These are phyloP conservation scores for Viola odorata DNA, from an alignment of 345 rosid species.

Conservation along the genomic window DNA sequence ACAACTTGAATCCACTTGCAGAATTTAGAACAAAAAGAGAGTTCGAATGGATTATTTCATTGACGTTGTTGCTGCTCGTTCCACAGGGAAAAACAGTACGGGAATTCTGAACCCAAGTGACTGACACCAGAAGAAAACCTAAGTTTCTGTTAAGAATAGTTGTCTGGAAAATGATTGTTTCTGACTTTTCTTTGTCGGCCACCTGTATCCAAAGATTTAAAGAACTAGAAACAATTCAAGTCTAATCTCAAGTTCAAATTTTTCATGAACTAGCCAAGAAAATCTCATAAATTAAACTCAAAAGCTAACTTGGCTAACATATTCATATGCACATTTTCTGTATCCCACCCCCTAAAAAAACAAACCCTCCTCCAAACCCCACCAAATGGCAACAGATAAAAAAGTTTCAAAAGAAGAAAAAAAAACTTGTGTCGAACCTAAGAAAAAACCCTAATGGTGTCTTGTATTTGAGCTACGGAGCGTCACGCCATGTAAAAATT, in stretches of 20 bases:
- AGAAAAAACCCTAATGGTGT: constrained; percentile 38
- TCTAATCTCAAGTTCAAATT: neutral
- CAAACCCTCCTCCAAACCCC: constrained; percentile 13
- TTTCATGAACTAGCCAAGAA: neutral
- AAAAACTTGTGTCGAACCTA: constrained; percentile 1
- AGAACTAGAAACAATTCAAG: neutral
- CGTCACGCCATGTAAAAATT: constrained; percentile 80
- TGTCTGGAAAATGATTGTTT: neutral
- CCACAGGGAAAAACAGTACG: too few relatives aligned
- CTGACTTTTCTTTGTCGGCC: neutral
- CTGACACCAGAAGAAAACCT: too few relatives aligned
- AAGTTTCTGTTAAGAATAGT: too few relatives aligned
- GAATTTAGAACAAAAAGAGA: too few relatives aligned
- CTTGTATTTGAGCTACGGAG: constrained; percentile 69
- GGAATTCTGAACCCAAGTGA: too few relatives aligned
- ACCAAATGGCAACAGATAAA: constrained; percentile 6
- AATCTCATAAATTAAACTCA: neutral
- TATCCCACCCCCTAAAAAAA: constrained; percentile 18
- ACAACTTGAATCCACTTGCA: too few relatives aligned
- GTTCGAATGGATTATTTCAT: too few relatives aligned
- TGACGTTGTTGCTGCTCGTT: too few relatives aligned
- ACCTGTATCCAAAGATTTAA: neutral
- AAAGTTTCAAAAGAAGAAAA: neutral
- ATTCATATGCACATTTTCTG: constrained; percentile 15
- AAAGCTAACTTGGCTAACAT: neutral